phyloP scores from a whole-genome alignment of 1,139 yeast genomes.

The Protomyces inouyei region DNA sequence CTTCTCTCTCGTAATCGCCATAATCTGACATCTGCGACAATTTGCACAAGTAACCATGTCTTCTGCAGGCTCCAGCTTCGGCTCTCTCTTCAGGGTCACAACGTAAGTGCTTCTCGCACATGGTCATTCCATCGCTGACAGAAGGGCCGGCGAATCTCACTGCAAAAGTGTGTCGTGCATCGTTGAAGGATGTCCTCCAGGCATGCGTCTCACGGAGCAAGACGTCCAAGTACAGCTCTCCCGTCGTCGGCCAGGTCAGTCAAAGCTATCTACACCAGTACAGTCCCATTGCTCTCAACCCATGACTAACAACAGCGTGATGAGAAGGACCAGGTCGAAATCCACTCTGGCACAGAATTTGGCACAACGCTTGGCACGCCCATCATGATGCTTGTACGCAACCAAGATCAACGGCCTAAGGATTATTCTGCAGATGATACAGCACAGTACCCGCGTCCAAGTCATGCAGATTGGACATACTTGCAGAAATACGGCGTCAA shows the following conservation, averaged over 20 bases:
- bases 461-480: constrained; percentile 96
- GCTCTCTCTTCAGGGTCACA: constrained; percentile 32
- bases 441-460: constrained; percentile 92
- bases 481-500: constrained; percentile 83
- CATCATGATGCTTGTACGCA: constrained; percentile 83
- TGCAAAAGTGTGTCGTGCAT: constrained; percentile 98
- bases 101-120: constrained; percentile 13
- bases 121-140: not conserved
- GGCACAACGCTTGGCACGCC: constrained; percentile 94
- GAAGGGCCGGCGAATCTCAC: constrained; percentile 80
- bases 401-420: constrained; percentile 94
- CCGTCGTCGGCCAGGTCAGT: constrained; percentile 96
- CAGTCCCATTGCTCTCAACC: not conserved
- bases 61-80: constrained; percentile 32
- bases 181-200: constrained; percentile 98
- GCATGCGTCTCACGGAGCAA: constrained; percentile 71
- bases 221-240: constrained; percentile 94
- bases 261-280: constrained; percentile 79
- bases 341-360: constrained; percentile 90
- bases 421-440: constrained; percentile 77
- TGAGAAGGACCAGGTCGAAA: constrained; percentile 86
- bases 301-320: constrained; percentile 46
- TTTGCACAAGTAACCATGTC: not conserved
- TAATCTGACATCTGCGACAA: not conserved
- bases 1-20: no score